phyloP scores from a whole-genome alignment of 768 basidiomycete species.

The Leccinum longicurvipes region DNA sequence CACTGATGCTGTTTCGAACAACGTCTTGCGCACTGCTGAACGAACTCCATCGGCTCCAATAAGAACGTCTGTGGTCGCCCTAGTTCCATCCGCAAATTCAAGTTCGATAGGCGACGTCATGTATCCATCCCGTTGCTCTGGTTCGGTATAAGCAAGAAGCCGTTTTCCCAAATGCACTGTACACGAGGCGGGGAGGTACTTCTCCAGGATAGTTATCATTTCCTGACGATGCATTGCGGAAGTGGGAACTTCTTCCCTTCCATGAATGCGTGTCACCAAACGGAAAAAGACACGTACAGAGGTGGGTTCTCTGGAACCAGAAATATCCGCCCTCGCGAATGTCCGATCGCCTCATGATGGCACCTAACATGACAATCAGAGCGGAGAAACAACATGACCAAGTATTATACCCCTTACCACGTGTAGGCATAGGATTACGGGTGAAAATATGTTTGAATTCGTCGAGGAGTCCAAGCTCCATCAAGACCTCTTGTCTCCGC shows the following conservation, averaged over 20 bases:
- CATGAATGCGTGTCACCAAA: not conserved
- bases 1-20: slow-evolving; percentile 19
- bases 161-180: slow-evolving; percentile 16
- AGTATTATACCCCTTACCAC: slow-evolving; percentile 11
- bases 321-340: slow-evolving; percentile 29
- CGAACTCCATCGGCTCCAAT: slow-evolving; percentile 46
- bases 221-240: slow-evolving; percentile 21
- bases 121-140: slow-evolving; percentile 20
- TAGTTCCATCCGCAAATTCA: slow-evolving; percentile 16
- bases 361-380: not conserved
- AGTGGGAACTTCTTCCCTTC: slow-evolving; percentile 3
- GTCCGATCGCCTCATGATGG: slow-evolving; percentile 24
- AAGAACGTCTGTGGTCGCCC: slow-evolving; percentile 38
- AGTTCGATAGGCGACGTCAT: slow-evolving; percentile 17
- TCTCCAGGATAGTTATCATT: slow-evolving; percentile 18
- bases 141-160: slow-evolving; percentile 13
- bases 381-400: not conserved
- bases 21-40: slow-evolving; percentile 22
- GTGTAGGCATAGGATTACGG: slow-evolving; percentile 10
- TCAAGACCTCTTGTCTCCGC: slow-evolving; percentile 43
- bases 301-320: slow-evolving; percentile 23
- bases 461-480: slow-evolving; percentile 40
- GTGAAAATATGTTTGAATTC: slow-evolving; percentile 24
- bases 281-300: slow-evolving; percentile 12
- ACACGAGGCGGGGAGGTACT: slow-evolving; percentile 16